Percentiles rank a stretch among this genome's conserved stretches.
Conservation (phyloP, 345 rosid species). For the Brassica juncea region DNA sequence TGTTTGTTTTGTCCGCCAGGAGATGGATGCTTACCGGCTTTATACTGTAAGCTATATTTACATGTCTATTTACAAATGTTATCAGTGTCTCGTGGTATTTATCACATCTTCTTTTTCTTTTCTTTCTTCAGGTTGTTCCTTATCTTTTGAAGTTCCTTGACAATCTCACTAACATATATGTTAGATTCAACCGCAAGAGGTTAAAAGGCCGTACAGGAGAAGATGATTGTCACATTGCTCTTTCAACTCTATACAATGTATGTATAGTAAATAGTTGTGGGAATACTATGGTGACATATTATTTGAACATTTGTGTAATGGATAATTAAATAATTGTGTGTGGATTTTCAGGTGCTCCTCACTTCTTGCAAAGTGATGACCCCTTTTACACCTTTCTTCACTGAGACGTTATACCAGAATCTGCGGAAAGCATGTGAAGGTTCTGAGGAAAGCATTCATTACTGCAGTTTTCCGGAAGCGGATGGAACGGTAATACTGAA, state of each 20-base stretch:
- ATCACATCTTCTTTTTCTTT: slow-evolving; percentile 1
- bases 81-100: not conserved
- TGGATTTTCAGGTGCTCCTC: slow-evolving; percentile 74
- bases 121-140: slow-evolving; percentile 72
- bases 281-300: slow-evolving; percentile 17
- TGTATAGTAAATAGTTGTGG: slow-evolving; percentile 8
- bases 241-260: slow-evolving; percentile 93
- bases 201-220: slow-evolving; percentile 94
- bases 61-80: not conserved
- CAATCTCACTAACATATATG: slow-evolving; percentile 94
- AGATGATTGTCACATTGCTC: slow-evolving; percentile 83
- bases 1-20: slow-evolving; percentile 81
- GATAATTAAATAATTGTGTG: slow-evolving; percentile 5
- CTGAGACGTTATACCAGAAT: slow-evolving; percentile 92
- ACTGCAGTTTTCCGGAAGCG: slow-evolving; percentile 73
- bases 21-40: slow-evolving; percentile 94
- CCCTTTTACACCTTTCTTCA: slow-evolving; percentile 95
- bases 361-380: slow-evolving; percentile 98
- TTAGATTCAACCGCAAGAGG: slow-evolving; percentile 95
- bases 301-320: not conserved
- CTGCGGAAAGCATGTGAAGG: slow-evolving; percentile 71
- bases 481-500: slow-evolving; percentile 70
- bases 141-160: slow-evolving; percentile 91
- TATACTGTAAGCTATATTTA: slow-evolving; percentile 64
- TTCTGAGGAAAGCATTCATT: slow-evolving; percentile 87